Conservation (phyloP, 2,329 filamentous ascomycete species). For the Penicillium glabrum region DNA sequence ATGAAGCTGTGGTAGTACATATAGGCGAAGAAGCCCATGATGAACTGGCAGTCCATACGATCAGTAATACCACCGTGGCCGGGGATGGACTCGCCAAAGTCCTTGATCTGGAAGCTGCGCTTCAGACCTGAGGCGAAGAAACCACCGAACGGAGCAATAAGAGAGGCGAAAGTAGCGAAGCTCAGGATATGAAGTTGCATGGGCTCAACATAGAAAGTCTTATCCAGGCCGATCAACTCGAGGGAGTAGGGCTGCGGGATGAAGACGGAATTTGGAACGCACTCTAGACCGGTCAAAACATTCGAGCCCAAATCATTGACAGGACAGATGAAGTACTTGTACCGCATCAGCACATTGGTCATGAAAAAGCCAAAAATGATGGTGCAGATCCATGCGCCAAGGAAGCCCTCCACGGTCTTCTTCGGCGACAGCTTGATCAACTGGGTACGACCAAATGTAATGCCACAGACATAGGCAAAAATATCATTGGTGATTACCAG, state of each 20-base stretch:
- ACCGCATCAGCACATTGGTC: conserved; percentile 81
- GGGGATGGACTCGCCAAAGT: conserved; percentile 97
- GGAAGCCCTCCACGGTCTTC: conserved; percentile 97
- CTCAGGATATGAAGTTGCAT: conserved; percentile 92
- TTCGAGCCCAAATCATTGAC: conserved; percentile 96
- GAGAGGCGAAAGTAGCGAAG: conserved; percentile 88
- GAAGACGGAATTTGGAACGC: conserved; percentile 90
- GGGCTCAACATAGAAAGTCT: conserved; percentile 74
- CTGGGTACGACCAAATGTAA: conserved; percentile 93
- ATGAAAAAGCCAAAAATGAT: conserved; percentile 79
- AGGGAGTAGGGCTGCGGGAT: conserved; percentile 72
- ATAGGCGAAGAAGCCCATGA: conserved; percentile 98
- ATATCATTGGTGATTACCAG: conserved; percentile 99
- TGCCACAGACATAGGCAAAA: conserved; percentile 95
- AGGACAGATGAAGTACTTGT: conserved; percentile 97
- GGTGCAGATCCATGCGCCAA: conserved; percentile 94
- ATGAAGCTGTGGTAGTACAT: conserved; percentile 99
- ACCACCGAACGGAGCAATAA: conserved; percentile 95
- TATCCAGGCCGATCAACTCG: conserved; percentile 68
- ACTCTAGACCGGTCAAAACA: conserved; percentile 85
- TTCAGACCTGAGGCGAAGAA: conserved; percentile 98
- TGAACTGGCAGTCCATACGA: conserved; percentile 99
- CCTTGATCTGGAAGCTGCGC: conserved; percentile 99
- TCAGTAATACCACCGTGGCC: conserved; percentile 98
- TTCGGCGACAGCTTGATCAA: conserved; percentile 98